Base-by-base conservation (phyloP, 2,329 filamentous ascomycete genomes). In the Aspergillus luchuensis region DNA sequence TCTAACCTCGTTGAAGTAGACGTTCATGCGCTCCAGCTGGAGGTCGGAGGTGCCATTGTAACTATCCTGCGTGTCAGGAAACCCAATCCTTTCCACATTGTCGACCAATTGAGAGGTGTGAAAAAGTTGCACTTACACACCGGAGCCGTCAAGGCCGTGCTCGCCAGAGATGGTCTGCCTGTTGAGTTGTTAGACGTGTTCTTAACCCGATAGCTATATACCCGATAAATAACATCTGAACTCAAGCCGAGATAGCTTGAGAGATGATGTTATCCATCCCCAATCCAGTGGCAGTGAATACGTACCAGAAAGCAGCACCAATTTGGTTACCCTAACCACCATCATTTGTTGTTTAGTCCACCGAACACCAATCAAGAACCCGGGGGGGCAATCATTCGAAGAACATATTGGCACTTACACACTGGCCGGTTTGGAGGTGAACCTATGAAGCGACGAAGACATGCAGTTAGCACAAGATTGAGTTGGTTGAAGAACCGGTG, bases 381-480 rank as follows among this genome's bases (percentile, higher is more conserved):
- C 21, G 17, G 19, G 15, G 13, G 28, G 25, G 25, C 43, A 33
- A 30, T 28, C 41, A 59, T 63, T 25, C 60, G 39, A 28, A 43
- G 49, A 13, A 62, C 49, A 53, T 49, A 36, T 47, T 66, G 53
- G 60, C 64, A 87, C 89, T 84, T 88, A 97, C 94, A 86, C 95
- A 98, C 89, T 99, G 95, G 82, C 95, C 95, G 87, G 95, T 99
- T 86, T 99, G 95, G 76, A 99, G 92, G 84, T 99, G 95, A 84
- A 98, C 94, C 94, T 98, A 78, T 85, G 75, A 45, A 45, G 41
- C 21, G 10, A 45, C 5, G 75, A 80, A 80, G 75, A 76, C 75
- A 80, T 30, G 25, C 30, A 36, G 39, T 41, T 55, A 30, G 53
- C 19, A 36, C 33, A 81, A 75, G 77, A 51, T 56, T 59, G 56